Percentiles rank a stretch among this genome's conserved stretches.
These are phyloP conservation scores for Picea engelmannii DNA, from an alignment of 83 land plant genomes.

Conservation along the genomic window DNA sequence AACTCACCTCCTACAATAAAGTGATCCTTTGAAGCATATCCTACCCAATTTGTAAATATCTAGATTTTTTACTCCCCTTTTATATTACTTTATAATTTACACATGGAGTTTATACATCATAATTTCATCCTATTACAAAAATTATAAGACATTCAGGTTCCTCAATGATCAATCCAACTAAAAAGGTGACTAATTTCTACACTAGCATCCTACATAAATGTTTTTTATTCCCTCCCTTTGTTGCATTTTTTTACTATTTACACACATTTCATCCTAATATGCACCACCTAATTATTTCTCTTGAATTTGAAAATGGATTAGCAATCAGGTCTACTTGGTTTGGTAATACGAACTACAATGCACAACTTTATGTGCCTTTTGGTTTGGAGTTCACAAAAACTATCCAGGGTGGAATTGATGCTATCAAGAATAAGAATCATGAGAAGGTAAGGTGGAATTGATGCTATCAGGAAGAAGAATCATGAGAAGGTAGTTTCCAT, in stretches of 20 bases:
- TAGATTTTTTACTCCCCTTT: no score
- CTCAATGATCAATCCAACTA: no score
- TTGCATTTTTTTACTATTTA: constrained; percentile 68
- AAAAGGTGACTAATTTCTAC: no score
- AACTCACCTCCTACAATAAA: no score
- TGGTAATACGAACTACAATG: constrained; percentile 87
- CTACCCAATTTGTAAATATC: no score
- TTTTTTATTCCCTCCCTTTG: constrained; percentile 80
- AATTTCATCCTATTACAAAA: no score
- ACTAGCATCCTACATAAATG: constrained; percentile 80
- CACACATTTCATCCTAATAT: constrained; percentile 27
- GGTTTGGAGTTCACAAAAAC: constrained; percentile 61
- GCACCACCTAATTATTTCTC: constrained; percentile 86
- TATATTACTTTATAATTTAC: no score
- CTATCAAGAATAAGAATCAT: no score
- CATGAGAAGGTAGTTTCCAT: constrained; percentile 69
- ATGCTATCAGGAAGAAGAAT: constrained; percentile 54
- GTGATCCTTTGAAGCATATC: no score
- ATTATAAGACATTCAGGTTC: no score
- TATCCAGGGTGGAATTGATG: constrained; percentile 49
- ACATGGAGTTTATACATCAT: no score
- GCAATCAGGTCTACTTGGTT: constrained; percentile 75
- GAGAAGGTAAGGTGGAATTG: constrained; percentile 13
- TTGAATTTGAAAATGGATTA: constrained; percentile 75
- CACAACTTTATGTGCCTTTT: constrained; percentile 68